Evolutionary conservation across 768 basidiomycete genomes (phyloP), one percentile per base, ranked within the genome.

Genomic region (Suillus lakei): DNA sequence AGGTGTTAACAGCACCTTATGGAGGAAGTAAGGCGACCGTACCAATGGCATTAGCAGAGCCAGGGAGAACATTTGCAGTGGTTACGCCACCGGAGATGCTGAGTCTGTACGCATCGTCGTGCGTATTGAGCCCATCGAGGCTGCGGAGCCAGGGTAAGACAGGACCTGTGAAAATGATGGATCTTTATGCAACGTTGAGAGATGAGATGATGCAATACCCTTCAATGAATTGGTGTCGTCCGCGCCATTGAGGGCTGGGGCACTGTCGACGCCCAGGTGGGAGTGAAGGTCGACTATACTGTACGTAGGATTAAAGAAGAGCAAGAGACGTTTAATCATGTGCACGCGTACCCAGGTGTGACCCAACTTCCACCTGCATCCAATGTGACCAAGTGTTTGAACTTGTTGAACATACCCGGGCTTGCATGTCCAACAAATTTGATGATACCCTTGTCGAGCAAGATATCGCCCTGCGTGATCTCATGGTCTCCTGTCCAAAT

Each of bases 81-180:
- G 96, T 97, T 39, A 97, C 90, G 16, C 96, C 96, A 13, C 95
- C 95, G 4, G 96, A 85, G 62, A 95, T 89, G 3, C 92, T 86
- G 18, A 93, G 82, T 63, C 81, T 81, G 74, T 89, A 90, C 1
- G 89, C 83, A 46, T 89, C 87, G 72, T 96, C 95, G 66, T 95
- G 92, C 1, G 92, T 95, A 73, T 96, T 91, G 70, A 98, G 84
- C 0, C 86, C 93, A 73, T 98, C 96, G 44, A 95, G 82, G 64
- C 86, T 90, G 55, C 94, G 84, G 32, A 98, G 80, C 88, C 90
- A 93, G 2, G 94, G 93, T 39, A 88, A 70, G 64, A 91, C 82
- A 4, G 92, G 85, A 0, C 90, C 74, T 75, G 44, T 18, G 36
- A 56, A 36, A 16, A 6, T 18, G 15, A 41, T 73, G 39, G 66